These are phyloP conservation scores for Aspergillus sp. DNA, from an alignment of 2,329 filamentous ascomycete genomes.

Conservation along the genomic window DNA sequence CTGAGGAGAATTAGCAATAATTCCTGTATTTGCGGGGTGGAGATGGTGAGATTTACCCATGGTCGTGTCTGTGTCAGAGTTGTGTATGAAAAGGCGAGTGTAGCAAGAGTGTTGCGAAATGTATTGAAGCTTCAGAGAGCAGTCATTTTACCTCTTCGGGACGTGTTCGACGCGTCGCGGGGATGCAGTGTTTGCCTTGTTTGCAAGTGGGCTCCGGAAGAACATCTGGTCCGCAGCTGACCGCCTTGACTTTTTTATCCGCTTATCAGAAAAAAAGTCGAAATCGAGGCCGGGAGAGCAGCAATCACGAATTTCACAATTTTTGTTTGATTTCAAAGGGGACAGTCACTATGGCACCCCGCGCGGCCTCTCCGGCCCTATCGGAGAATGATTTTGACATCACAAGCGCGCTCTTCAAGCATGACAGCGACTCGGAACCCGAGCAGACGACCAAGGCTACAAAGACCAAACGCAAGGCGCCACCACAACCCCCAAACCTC, in stretches of 20 bases:
- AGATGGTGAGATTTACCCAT: slow-evolving; percentile 5
- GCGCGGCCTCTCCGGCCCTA: slow-evolving; percentile 76
- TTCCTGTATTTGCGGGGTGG: not conserved
- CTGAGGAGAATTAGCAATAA: slow-evolving; percentile 25
- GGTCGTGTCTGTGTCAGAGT: not conserved
- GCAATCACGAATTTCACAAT: not conserved
- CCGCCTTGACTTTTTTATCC: slow-evolving; percentile 35
- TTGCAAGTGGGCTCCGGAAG: slow-evolving; percentile 25
- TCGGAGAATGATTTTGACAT: slow-evolving; percentile 96
- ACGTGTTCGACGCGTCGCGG: slow-evolving; percentile 45
- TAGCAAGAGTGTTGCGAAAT: not conserved
- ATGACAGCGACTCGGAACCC: slow-evolving; percentile 55
- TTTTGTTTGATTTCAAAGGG: not conserved
- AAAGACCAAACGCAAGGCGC: slow-evolving; percentile 43
- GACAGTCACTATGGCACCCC: slow-evolving; percentile 65
- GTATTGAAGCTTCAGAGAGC: slow-evolving; percentile 7
- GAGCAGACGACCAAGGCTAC: slow-evolving; percentile 56
- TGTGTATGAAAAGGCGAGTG: not conserved
- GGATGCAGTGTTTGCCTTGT: slow-evolving; percentile 21
- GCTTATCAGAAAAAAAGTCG: slow-evolving; percentile 24
- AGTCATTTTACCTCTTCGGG: slow-evolving; percentile 42
- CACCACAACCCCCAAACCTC: slow-evolving; percentile 29
- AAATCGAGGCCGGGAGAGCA: slow-evolving; percentile 6
- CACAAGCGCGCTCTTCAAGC: slow-evolving; percentile 72
- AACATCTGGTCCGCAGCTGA: slow-evolving; percentile 28